phyloP scores from a whole-genome alignment of 495 filamentous ascomycete genomes.

The Haplographium delicatum region DNA sequence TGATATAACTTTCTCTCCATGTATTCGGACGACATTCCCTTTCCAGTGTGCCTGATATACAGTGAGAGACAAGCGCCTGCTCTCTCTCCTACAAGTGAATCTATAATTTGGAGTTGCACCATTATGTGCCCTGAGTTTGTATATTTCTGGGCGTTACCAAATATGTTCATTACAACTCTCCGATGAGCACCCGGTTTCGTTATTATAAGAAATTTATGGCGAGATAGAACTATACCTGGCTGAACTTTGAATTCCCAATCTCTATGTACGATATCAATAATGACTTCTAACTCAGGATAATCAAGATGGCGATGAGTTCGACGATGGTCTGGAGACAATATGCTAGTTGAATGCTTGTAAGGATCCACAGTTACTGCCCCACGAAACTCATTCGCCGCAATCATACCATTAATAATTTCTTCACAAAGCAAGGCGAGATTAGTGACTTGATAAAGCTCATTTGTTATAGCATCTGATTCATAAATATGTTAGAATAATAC shows the following conservation, averaged over 20 bases:
- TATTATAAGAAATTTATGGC: background rate
- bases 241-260: slow-evolving; percentile 62
- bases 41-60: slow-evolving; percentile 19
- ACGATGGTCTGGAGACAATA: background rate
- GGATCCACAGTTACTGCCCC: background rate
- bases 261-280: slow-evolving; percentile 55
- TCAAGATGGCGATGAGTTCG: background rate
- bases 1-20: slow-evolving; percentile 58
- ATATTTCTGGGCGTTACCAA: slow-evolving; percentile 81
- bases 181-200: slow-evolving; percentile 47
- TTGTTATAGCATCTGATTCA: slow-evolving; percentile 11
- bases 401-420: slow-evolving; percentile 48
- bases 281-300: slow-evolving; percentile 30
- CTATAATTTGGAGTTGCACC: slow-evolving; percentile 30
- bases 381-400: slow-evolving; percentile 39
- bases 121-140: slow-evolving; percentile 61
- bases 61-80: slow-evolving; percentile 1
- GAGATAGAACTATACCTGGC: slow-evolving; percentile 34
- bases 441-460: slow-evolving; percentile 23
- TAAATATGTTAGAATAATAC: background rate
- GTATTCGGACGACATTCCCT: slow-evolving; percentile 62
- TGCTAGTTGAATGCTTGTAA: background rate
- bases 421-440: slow-evolving; percentile 45
- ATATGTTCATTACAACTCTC: slow-evolving; percentile 74
- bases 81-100: background rate